Conservation (phyloP, 768 basidiomycete species). For the Suillus subalutaceus region DNA sequence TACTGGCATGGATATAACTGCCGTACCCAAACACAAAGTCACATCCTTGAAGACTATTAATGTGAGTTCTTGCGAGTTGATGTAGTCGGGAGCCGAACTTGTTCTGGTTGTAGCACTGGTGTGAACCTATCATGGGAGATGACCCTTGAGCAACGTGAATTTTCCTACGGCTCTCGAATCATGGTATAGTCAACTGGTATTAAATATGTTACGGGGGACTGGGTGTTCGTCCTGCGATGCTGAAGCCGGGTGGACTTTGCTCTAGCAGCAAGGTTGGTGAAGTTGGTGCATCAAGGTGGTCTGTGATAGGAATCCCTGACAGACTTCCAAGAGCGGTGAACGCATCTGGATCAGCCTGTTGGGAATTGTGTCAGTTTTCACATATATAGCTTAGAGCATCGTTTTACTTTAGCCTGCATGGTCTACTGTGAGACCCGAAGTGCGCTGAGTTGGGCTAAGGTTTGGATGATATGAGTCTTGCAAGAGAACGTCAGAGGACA, state of each 20-base stretch:
- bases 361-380: no score
- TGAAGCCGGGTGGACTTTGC: no score
- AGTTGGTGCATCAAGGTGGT: no score
- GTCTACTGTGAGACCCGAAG: slow-evolving; percentile 63
- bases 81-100: neutral
- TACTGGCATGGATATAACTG: slow-evolving; percentile 39
- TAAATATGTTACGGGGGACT: no score
- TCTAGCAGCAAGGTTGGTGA: no score
- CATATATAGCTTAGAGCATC: no score
- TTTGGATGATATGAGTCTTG: no score
- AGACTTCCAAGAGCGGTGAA: no score
- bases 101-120: neutral
- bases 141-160: neutral
- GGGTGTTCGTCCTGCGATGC: no score
- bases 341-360: no score
- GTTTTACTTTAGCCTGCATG: slow-evolving; percentile 69
- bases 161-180: neutral
- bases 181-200: neutral
- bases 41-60: slow-evolving; percentile 19
- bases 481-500: slow-evolving; percentile 40
- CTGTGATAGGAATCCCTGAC: no score
- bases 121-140: neutral
- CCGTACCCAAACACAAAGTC: slow-evolving; percentile 23
- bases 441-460: slow-evolving; percentile 62
- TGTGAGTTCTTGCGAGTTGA: slow-evolving; percentile 20